Percentiles rank a stretch among this genome's conserved stretches.
These are phyloP conservation scores for Effrenium voratum DNA, from an alignment of 73 alveolate genomes.

Conservation along the genomic window DNA sequence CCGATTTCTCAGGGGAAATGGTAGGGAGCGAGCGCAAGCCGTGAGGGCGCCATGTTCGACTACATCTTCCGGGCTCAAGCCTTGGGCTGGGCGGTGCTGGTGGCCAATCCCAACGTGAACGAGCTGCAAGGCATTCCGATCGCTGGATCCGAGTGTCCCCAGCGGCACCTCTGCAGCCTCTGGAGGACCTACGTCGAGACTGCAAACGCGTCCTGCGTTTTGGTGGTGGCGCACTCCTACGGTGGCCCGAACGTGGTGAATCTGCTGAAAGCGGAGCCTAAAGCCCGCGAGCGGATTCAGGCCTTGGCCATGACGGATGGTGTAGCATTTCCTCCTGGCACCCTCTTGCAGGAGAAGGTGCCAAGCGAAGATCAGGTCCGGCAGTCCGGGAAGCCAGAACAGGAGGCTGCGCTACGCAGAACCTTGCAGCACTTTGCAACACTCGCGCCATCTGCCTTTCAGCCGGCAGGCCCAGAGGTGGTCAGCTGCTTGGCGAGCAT, in stretches of 20 bases:
- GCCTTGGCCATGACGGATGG: constrained; percentile 83
- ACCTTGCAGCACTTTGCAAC: background rate
- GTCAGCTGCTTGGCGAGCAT: background rate
- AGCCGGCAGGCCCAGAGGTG: constrained; percentile 30
- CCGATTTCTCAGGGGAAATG: too few relatives aligned
- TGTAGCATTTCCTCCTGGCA: constrained; percentile 38
- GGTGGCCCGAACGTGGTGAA: constrained; percentile 63
- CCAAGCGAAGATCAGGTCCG: constrained; percentile 29
- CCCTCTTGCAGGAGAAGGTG: constrained; percentile 7
- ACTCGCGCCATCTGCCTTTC: constrained; percentile 43
- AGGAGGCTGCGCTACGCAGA: constrained; percentile 4
- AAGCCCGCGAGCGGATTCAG: constrained; percentile 9
- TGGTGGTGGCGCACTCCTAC: constrained; percentile 91
- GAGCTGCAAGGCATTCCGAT: constrained; percentile 36
- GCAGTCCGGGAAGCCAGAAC: constrained; percentile 2
- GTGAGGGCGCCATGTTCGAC: constrained; percentile 87
- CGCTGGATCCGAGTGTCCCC: constrained; percentile 78
- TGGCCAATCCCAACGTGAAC: constrained; percentile 79
- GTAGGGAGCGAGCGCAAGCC: too few relatives aligned
- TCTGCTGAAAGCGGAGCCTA: constrained; percentile 35
- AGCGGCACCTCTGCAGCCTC: constrained; percentile 37
- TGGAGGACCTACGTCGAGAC: constrained; percentile 35
- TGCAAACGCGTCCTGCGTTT: constrained; percentile 49
- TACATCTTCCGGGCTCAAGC: constrained; percentile 71
- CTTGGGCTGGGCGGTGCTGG: constrained; percentile 78